A percentile compares a stretch with the other conserved stretches of the same genome.
Evolutionary conservation across 2,329 filamentous ascomycete species (phyloP).

Genomic region (Botrytis pseudocinerea): DNA sequence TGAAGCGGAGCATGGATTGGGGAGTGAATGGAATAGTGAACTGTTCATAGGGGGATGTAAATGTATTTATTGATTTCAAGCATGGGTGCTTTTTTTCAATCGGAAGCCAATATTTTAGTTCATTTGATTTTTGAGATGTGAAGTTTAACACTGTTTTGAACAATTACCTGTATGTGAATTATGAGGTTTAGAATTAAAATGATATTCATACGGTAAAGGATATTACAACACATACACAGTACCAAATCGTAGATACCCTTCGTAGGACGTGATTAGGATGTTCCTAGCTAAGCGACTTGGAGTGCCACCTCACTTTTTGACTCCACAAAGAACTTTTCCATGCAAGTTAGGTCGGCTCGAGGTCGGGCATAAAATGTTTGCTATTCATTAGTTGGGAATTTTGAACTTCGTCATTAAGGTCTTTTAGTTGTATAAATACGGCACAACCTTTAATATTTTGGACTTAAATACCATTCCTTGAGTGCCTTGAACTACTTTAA

Average conservation of each 20-base stretch:
- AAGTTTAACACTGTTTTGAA: not conserved
- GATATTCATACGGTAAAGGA: not conserved
- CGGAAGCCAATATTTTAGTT: conserved; percentile 22
- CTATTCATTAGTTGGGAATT: not conserved
- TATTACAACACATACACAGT: not conserved
- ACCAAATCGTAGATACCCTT: not conserved
- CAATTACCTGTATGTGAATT: not conserved
- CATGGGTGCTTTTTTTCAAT: conserved; percentile 25
- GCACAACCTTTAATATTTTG: not conserved
- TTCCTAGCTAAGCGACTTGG: conserved; percentile 11
- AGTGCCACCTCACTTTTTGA: conserved; percentile 8
- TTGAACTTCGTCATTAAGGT: not conserved
- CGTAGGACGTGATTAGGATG: not conserved
- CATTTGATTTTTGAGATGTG: not conserved
- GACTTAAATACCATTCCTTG: not conserved
- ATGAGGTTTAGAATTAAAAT: not conserved
- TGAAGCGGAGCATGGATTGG: conserved; percentile 20
- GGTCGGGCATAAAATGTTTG: not conserved
- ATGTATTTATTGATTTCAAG: conserved; percentile 39
- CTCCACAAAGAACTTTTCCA: conserved; percentile 6
- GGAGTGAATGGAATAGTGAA: conserved; percentile 24
- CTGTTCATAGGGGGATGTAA: conserved; percentile 34
- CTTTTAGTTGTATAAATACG: not conserved
- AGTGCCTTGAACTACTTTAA: not conserved
- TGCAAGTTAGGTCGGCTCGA: not conserved